A percentile compares a stretch with the other conserved stretches of the same genome.
Evolutionary conservation across 2,329 filamentous ascomycete species (phyloP).

Genomic region (Curvularia sp.): DNA sequence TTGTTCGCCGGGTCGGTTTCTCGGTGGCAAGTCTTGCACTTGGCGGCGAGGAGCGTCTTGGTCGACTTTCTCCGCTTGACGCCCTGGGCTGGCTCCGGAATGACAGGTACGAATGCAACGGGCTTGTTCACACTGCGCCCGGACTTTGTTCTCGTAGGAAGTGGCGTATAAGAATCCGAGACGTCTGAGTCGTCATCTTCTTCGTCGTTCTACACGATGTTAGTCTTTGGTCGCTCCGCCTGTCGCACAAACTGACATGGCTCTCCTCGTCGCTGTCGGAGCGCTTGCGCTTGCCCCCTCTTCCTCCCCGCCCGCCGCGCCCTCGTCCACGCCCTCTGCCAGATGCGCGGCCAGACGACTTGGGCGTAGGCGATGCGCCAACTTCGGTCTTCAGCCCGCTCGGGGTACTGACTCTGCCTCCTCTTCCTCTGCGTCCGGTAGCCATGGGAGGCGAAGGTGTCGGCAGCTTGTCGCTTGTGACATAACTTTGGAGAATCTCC

Average conservation of each 20-base stretch:
- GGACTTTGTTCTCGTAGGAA: conserved; percentile 75
- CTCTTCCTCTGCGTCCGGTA: conserved; percentile 42
- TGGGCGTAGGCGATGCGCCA: conserved; percentile 29
- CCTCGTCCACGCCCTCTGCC: conserved; percentile 49
- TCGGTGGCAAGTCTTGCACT: conserved; percentile 76
- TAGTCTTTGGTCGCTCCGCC: conserved; percentile 18
- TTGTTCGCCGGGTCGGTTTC: conserved; percentile 76
- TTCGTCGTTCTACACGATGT: conserved; percentile 38
- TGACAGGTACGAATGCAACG: conserved; percentile 66
- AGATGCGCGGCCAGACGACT: conserved; percentile 44
- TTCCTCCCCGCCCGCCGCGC: conserved; percentile 45
- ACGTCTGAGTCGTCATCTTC: conserved; percentile 51
- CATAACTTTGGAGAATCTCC: conserved; percentile 56
- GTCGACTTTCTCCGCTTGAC: conserved; percentile 67
- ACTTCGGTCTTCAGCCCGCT: conserved; percentile 43
- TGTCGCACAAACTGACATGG: conserved; percentile 39
- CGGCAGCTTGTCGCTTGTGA: conserved; percentile 54
- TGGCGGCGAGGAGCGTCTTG: conserved; percentile 58
- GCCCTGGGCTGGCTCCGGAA: conserved; percentile 56
- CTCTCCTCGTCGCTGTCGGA: conserved; percentile 48
- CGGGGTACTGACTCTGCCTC: conserved; percentile 45
- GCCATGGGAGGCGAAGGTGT: conserved; percentile 47
- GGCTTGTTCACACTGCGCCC: conserved; percentile 75
- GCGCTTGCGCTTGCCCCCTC: conserved; percentile 51
- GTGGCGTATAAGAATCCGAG: conserved; percentile 59